Base-by-base conservation (phyloP, 768 basidiomycete species). In the Chalciporus chontae region DNA sequence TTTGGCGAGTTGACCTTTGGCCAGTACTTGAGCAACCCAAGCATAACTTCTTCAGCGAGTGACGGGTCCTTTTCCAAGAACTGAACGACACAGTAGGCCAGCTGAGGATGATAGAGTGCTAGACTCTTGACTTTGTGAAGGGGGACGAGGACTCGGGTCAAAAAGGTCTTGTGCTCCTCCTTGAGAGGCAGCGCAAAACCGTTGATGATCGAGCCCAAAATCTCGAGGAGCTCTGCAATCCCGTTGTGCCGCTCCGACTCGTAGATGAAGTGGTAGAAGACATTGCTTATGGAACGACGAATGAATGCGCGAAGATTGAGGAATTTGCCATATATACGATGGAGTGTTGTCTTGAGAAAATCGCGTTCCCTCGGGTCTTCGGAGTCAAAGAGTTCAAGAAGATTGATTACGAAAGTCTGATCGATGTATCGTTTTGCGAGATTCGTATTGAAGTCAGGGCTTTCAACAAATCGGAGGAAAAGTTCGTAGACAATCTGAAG, bases 401-500 rank as follows among this genome's bases (percentile, higher is more conserved):
- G 84, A 69, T 92, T 93, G 52, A 99, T 80, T 10, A 99, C 93
- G 66, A 99, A 99, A 26, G 81, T 72, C 61, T 97, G 95, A 66
- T 98, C 96, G 64, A 99, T 93, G 69, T 93, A 96, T 48, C 91
- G 89, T 71, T 97, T 99, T 53, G 96, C 96, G 54, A 94, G 73
- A 68, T 96, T 96, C 55, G 92, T 94, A 78, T 95, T 97, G 76
- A 99, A 98, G 68, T 99, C 96, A 15, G 90, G 90, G 59, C 85
- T 90, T 71, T 99, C 96, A 52, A 99, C 90, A 65, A 99, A 99
- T 34, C 96, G 88, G 27, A 99, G 85, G 82, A 99, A 99, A 72
- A 99, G 97, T 71, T 99, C 96, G 74, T 99, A 99, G 45, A 99
- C 96, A 58, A 99, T 94, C 69, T 99, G 94, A 49, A 99, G 80